These are phyloP conservation scores for Aureobasidium vineae DNA, from an alignment of 2,329 filamentous ascomycete species.

Conservation along the genomic window DNA sequence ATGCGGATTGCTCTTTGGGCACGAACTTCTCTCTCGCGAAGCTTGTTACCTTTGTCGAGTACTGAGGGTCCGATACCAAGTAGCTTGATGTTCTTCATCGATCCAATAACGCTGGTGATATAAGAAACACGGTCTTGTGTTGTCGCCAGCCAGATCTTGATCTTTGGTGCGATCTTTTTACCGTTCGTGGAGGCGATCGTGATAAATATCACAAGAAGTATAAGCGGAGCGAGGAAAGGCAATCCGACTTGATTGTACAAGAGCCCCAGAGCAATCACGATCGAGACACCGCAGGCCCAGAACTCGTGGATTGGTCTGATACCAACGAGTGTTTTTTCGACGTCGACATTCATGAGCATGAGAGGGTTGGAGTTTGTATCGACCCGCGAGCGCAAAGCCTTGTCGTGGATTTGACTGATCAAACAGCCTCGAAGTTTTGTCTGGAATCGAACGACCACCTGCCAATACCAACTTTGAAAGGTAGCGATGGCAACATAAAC, in stretches of 20 bases:
- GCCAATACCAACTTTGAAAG: constrained; percentile 33
- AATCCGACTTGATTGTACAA: constrained; percentile 34
- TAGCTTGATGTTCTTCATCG: constrained; percentile 35
- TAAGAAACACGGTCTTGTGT: constrained; percentile 33
- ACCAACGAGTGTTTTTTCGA: constrained; percentile 35
- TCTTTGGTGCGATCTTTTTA: constrained; percentile 30
- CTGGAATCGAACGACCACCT: constrained; percentile 32
- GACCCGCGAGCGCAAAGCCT: constrained; percentile 31
- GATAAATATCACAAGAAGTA: constrained; percentile 29
- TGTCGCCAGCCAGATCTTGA: constrained; percentile 31
- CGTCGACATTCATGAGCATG: constrained; percentile 37
- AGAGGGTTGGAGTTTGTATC: constrained; percentile 31
- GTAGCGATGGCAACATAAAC: constrained; percentile 33
- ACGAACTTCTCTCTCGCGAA: constrained; percentile 33
- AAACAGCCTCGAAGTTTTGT: constrained; percentile 34
- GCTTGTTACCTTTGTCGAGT: constrained; percentile 29
- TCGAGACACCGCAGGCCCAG: constrained; percentile 32
- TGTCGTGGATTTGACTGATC: constrained; percentile 34
- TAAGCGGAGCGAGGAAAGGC: constrained; percentile 34
- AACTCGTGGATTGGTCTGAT: constrained; percentile 33
- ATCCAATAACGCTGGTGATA: constrained; percentile 31
- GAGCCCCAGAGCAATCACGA: constrained; percentile 33
- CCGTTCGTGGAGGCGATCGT: constrained; percentile 29
- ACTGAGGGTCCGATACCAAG: constrained; percentile 32
- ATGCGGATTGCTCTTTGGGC: constrained; percentile 30